Evolutionary conservation across 2,329 filamentous ascomycete species (phyloP).

Genomic region (Bipolaris victoriae): DNA sequence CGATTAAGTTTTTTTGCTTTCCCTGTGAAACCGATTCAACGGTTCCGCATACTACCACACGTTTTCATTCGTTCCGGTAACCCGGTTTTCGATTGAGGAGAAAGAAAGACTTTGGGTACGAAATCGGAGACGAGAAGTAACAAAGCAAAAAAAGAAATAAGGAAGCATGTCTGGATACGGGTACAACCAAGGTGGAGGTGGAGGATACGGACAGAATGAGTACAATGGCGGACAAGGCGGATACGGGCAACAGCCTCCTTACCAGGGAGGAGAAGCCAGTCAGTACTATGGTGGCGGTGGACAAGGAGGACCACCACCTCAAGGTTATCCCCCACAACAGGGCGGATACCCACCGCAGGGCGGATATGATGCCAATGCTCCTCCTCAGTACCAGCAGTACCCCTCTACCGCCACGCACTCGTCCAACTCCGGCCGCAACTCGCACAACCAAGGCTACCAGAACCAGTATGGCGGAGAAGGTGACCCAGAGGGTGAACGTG

Average conservation of each 20-base stretch:
- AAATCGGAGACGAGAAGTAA: neutral
- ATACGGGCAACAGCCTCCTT: slow-evolving; percentile 12
- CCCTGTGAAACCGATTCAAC: no score
- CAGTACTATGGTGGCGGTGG: slow-evolving; percentile 20
- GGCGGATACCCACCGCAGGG: slow-evolving; percentile 8
- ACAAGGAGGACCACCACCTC: slow-evolving; percentile 6
- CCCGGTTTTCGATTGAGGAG: no score
- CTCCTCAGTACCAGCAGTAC: slow-evolving; percentile 26
- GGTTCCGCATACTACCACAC: no score
- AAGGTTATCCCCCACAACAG: slow-evolving; percentile 6
- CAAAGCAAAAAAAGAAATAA: neutral
- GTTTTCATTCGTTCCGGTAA: no score
- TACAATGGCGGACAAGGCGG: slow-evolving; percentile 18
- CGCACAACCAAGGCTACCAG: slow-evolving; percentile 31
- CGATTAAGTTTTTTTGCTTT: no score
- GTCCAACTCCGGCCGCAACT: slow-evolving; percentile 31
- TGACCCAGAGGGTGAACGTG: slow-evolving; percentile 33
- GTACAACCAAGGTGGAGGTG: slow-evolving; percentile 13
- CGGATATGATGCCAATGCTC: slow-evolving; percentile 1
- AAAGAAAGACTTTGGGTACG: no score
- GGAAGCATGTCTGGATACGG: slow-evolving; percentile 19
- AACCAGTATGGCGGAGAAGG: slow-evolving; percentile 31
- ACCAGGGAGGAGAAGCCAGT: slow-evolving; percentile 18
- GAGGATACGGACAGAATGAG: slow-evolving; percentile 10
- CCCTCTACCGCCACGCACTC: slow-evolving; percentile 29